Percentiles rank a stretch among this genome's conserved stretches.
These are phyloP conservation scores for Chlorella sp. DNA, from an alignment of 139 green algal species.

Conservation along the genomic window DNA sequence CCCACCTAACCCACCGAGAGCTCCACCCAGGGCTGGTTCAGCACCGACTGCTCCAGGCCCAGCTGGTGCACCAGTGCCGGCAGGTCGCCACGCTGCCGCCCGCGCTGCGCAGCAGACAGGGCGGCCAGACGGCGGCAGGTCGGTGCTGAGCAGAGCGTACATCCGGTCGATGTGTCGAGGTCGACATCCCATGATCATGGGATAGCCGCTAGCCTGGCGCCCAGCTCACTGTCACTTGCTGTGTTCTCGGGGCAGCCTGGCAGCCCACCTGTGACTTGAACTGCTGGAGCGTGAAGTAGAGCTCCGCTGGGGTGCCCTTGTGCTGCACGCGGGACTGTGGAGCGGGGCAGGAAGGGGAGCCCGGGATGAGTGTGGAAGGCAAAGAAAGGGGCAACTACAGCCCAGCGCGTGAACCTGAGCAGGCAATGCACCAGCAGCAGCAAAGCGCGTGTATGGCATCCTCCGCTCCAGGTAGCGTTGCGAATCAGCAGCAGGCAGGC, in stretches of 20 bases:
- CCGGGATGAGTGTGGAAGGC: too few relatives aligned
- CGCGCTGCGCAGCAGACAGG: conserved; percentile 42
- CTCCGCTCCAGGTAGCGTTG: too few relatives aligned
- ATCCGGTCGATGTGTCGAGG: too few relatives aligned
- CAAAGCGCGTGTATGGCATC: background rate
- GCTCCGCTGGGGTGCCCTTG: conserved; percentile 77
- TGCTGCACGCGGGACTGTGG: conserved; percentile 68
- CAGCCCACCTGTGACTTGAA: conserved; percentile 38
- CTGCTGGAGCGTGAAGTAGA: conserved; percentile 78
- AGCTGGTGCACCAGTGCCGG: conserved; percentile 73
- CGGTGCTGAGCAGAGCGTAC: too few relatives aligned
- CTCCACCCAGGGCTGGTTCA: conserved; percentile 80
- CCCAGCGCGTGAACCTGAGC: too few relatives aligned
- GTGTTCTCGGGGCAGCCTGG: background rate
- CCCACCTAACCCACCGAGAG: conserved; percentile 71
- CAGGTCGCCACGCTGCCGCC: conserved; percentile 70
- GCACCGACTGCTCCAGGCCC: conserved; percentile 75
- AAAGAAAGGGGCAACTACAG: too few relatives aligned
- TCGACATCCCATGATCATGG: too few relatives aligned
- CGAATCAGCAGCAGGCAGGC: too few relatives aligned
- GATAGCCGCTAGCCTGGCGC: too few relatives aligned
- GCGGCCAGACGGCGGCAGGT: background rate
- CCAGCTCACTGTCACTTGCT: too few relatives aligned
- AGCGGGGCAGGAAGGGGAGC: background rate
- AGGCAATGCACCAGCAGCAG: too few relatives aligned